Base-by-base conservation (phyloP, 2,329 filamentous ascomycete species). In the Penicillium olsonii region DNA sequence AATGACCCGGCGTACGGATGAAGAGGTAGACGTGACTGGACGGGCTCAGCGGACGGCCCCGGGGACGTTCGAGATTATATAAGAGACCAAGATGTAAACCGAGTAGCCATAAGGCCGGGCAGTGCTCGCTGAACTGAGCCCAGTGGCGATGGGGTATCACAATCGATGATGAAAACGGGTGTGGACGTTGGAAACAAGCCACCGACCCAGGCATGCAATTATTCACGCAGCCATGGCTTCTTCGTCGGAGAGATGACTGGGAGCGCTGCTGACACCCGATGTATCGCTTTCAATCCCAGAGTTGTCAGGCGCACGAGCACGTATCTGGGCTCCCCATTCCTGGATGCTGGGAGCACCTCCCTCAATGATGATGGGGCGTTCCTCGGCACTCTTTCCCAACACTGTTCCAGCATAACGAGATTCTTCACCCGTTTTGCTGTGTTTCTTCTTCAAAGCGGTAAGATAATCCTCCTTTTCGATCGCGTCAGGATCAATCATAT, bases 371-470 rank as follows among this genome's bases (percentile, higher is more conserved):
- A 96, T 75, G 7, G 87, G 82, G 63, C 83, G 84, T 48, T 85
- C 81, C 58, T 95, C 90, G 41, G 80, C 81, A 37, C 80, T 77
- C 57, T 85, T 85, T 4, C 92, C 92, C 10, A 97, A 77, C 0
- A 94, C 81, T 0, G 92, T 96, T 24, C 90, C 90, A 59, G 87
- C 84, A 68, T 90, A 95, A 63, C 92, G 87, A 9, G 87, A 86
- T 64, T 95, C 91, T 63, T 95, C 90, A 54, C 88, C 89, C 1
- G 87, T 88, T 62, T 94, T 95, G 73, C 87, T 91, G 69, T 95
- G 89, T 66, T 95, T 96, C 73, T 92, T 94, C 72, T 95, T 96
- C 35, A 97, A 75, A 4, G 85, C 87, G 48, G 81, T 84, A 15
- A 92, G 66, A 64, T 87, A 92, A 67, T 92, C 87, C 18, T 84